A percentile compares a stretch with the other conserved stretches of the same genome.
Evolutionary conservation across 2,329 filamentous ascomycete genomes (phyloP).

Genomic region (Trichophyton equinum): DNA sequence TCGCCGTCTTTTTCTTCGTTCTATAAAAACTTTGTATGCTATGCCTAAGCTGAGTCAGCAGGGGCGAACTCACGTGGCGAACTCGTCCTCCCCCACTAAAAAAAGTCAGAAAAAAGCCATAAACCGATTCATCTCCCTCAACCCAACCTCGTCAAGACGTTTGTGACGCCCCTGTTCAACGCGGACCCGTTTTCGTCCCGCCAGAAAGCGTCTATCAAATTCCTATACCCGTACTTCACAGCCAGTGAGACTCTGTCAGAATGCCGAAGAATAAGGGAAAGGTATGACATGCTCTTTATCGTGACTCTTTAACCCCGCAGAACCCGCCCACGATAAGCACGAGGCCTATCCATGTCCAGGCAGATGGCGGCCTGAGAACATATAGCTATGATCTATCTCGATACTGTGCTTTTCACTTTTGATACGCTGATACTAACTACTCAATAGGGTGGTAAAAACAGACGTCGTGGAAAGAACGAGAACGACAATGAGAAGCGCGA

Average conservation of each 20-base stretch:
- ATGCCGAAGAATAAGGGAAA: slow-evolving; percentile 99
- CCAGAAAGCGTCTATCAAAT: not conserved
- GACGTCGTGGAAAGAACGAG: slow-evolving; percentile 97
- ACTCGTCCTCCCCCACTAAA: not conserved
- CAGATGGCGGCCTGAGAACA: not conserved
- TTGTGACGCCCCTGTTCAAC: not conserved
- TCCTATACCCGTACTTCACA: not conserved
- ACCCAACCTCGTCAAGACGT: not conserved
- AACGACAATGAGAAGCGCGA: slow-evolving; percentile 99
- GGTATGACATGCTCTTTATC: slow-evolving; percentile 41
- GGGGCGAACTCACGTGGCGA: not conserved
- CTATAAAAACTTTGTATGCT: not conserved
- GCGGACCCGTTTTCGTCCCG: not conserved
- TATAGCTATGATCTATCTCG: not conserved
- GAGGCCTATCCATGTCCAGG: slow-evolving; percentile 8
- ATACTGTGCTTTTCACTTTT: not conserved
- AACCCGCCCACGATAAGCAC: slow-evolving; percentile 3
- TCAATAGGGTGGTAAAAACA: slow-evolving; percentile 82
- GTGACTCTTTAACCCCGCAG: slow-evolving; percentile 14
- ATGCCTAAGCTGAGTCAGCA: not conserved
- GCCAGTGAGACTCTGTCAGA: slow-evolving; percentile 25
- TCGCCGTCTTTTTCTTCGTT: not conserved
- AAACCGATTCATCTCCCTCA: not conserved
- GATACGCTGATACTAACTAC: not conserved
- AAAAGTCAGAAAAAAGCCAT: not conserved